Evolutionary conservation across 768 basidiomycete genomes (phyloP), one percentile per base, ranked within the genome.

Genomic region (Tephrocybe rancida): DNA sequence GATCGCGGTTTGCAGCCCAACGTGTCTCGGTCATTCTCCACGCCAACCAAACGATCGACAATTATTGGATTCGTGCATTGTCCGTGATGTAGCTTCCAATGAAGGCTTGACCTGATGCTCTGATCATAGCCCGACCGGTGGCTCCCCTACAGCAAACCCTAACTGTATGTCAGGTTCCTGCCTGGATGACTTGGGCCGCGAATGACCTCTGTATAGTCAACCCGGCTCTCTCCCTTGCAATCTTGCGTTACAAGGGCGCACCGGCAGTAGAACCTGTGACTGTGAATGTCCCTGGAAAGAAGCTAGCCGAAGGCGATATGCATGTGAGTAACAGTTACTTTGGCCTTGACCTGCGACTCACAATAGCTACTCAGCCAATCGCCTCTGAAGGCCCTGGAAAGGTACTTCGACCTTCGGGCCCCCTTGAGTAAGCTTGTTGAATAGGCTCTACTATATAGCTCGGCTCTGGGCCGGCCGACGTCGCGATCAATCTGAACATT

Each of bases 1-100:
- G 13, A 30, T 3, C 25, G 48, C 45, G n/a, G n/a, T n/a, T 21
- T n/a, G 50, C n/a, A 65, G 72, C 69, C 9, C 72, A 73, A 60
- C 70, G 72, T 43, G 61, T 67, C 30, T 73, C 73, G 13, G 52
- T 67, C 44, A 59, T 74, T 55, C 63, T 79, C 22, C 48, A 71
- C 19, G 76, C 77, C n/a, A 70, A 74, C 56, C 74, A 78, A 52
- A 59, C 68, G 5, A 61, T 77, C 5, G 67, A 58, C 29, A 79
- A 79, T 62, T 79, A 78, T 61, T 77, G 76, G 65, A 69, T 75
- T 44, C 65, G 66, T 32, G 69, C 64, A 11, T 39, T 39, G 50
- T 52, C 3, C 11, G 43, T 52, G 16, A 13, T 34, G 26, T 19
- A 13, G 13, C 9, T 25, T 35, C 14, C 10, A 5, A 11, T 21